Base-by-base conservation (phyloP, 768 basidiomycete species). In the Lactarius quietus region DNA sequence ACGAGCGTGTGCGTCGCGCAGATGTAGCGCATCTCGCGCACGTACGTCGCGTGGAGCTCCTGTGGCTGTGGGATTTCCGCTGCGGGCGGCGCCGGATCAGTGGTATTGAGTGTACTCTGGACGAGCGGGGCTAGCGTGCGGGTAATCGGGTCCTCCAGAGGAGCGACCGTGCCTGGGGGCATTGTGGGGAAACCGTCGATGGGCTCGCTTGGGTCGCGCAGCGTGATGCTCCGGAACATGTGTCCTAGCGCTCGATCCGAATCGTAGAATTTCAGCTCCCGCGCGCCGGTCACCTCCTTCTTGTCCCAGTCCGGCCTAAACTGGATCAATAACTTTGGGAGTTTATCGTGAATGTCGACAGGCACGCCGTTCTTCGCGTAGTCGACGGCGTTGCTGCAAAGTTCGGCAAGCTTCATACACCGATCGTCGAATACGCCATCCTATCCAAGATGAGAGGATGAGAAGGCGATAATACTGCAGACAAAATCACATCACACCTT, bases 221-320 rank as follows among this genome's bases (percentile, higher is more conserved):
- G 73, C 17, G 70, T 72, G 66, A 92, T 85, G 15, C 76, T 80
- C 14, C 92, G 89, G 73, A 82, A 93, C 57, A 93, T 78, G 45
- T 82, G 74, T 7, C 92, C 92, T 10, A 94, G 81, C 0, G 89
- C 90, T 3, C 87, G 83, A 31, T 75, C 77, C 2, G 91, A 93
- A 55, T 80, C 77, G 70, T 93, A 93, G 76, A 89, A 89, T 68
- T 91, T 87, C 1, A 82, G 82, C 23, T 81, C 70, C 8, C 83
- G 81, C 26, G 83, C 83, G 7, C 76, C 73, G 1, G 70, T 71
- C 9, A 73, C 74, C 52, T 77, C 55, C 1, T 74, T 70, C 70
- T 81, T 82, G 64, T 90, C 84, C 91, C 91, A 93, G 72, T 93
- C 91, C 0, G 91, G 91, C 70, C 88, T 92, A 73, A 82, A 84